Evolutionary conservation across 805 yeast genomes (phyloP).

Genomic region (Wickerhamiella lipophila): DNA sequence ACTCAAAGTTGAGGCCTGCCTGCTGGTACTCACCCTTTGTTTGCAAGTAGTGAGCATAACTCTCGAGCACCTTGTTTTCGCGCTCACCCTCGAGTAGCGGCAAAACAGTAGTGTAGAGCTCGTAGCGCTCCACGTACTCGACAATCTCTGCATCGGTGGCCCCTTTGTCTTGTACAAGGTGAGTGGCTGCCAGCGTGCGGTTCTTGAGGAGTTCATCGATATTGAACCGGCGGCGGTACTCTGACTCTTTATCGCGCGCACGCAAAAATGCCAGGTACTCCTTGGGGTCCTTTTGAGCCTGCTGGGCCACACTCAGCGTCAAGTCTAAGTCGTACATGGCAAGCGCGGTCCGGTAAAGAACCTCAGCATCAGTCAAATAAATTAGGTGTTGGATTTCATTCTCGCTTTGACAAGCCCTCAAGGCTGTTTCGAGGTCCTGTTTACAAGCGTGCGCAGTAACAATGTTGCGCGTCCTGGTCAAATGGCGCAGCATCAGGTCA

Average conservation of each 20-base stretch:
- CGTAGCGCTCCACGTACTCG: conserved; percentile 56
- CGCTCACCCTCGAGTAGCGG: conserved; percentile 41
- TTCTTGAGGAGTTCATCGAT: conserved; percentile 70
- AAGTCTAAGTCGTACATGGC: conserved; percentile 72
- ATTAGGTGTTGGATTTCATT: conserved; percentile 70
- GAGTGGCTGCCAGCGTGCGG: conserved; percentile 52
- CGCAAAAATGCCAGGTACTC: conserved; percentile 91
- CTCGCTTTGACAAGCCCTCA: conserved; percentile 48
- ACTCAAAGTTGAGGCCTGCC: conserved; percentile 70
- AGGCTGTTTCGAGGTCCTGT: conserved; percentile 60
- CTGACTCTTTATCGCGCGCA: conserved; percentile 53
- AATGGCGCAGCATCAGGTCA: conserved; percentile 38
- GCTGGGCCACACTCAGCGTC: conserved; percentile 79
- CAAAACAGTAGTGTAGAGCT: conserved; percentile 58
- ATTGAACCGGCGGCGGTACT: conserved; percentile 53
- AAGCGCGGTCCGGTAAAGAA: conserved; percentile 64
- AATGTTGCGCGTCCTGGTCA: conserved; percentile 39
- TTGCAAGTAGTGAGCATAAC: conserved; percentile 52
- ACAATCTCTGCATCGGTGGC: conserved; percentile 40
- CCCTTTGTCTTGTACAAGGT: conserved; percentile 35
- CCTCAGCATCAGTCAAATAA: conserved; percentile 79
- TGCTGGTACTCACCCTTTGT: conserved; percentile 49
- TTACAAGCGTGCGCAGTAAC: conserved; percentile 89
- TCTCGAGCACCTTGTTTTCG: conserved; percentile 38
- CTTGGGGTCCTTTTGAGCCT: conserved; percentile 94